Conservation (phyloP, 2,329 filamentous ascomycete genomes). For the Calonectria leucothoes region DNA sequence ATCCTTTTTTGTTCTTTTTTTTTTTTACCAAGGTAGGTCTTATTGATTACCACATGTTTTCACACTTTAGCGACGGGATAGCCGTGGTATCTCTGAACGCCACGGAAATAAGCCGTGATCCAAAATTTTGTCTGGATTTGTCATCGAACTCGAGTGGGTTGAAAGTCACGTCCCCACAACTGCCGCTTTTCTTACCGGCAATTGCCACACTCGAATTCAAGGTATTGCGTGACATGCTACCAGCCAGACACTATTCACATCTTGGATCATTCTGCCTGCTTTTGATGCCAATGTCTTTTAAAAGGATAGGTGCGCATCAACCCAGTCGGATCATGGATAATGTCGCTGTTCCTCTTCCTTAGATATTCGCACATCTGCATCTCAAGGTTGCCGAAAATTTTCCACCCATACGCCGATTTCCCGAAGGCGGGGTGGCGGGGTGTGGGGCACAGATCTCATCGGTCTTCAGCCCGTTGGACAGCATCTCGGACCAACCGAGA, state of each 20-base stretch:
- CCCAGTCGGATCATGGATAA: neutral
- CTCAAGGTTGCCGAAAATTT: neutral
- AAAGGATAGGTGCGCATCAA: neutral
- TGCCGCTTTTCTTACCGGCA: neutral
- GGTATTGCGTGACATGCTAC: neutral
- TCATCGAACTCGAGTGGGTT: neutral
- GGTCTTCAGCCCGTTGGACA: neutral
- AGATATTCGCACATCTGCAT: neutral
- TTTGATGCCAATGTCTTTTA: neutral
- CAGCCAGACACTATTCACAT: neutral
- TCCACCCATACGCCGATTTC: neutral
- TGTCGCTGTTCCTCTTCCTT: neutral
- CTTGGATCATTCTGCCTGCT: neutral
- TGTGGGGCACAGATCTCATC: neutral
- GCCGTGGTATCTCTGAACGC: too few species aligned
- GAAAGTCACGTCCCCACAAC: neutral
- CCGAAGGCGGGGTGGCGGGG: neutral
- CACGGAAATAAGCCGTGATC: neutral
- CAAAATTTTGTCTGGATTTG: neutral
- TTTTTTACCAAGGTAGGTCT: too few species aligned
- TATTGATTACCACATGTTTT: too few species aligned
- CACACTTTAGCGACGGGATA: too few species aligned
- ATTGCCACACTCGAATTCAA: neutral
- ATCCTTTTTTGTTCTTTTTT: neutral
- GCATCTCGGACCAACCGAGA: neutral